Conservation (phyloP, 2,329 filamentous ascomycete species). For the Arthrobotrys sphaeroides region DNA sequence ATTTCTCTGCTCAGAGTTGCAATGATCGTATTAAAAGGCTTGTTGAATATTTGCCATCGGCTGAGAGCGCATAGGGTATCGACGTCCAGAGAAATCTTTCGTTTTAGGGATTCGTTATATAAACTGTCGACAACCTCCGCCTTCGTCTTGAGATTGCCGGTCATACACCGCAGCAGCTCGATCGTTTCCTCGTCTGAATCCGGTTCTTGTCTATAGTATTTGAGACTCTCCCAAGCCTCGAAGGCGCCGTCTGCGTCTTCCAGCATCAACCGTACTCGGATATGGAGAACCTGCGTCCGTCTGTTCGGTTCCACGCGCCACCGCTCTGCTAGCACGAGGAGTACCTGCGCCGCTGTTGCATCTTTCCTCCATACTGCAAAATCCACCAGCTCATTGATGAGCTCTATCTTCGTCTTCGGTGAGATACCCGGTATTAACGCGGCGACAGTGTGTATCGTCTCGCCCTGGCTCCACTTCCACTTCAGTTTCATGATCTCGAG, state of each 20-base stretch:
- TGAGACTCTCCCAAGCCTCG: slow-evolving; percentile 71
- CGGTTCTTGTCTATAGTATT: slow-evolving; percentile 40
- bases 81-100: slow-evolving; percentile 47
- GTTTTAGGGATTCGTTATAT: slow-evolving; percentile 54
- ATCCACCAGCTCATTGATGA: slow-evolving; percentile 79
- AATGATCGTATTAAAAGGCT: slow-evolving; percentile 55
- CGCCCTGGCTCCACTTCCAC: slow-evolving; percentile 46
- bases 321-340: slow-evolving; percentile 73
- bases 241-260: slow-evolving; percentile 77
- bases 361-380: slow-evolving; percentile 77
- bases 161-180: slow-evolving; percentile 54
- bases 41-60: slow-evolving; percentile 51
- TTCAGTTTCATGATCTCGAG: slow-evolving; percentile 45
- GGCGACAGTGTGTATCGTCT: slow-evolving; percentile 32
- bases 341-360: slow-evolving; percentile 76
- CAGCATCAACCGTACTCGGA: slow-evolving; percentile 78
- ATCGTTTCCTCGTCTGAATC: slow-evolving; percentile 51
- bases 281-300: slow-evolving; percentile 76
- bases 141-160: slow-evolving; percentile 27
- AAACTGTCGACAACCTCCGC: slow-evolving; percentile 44
- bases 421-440: slow-evolving; percentile 74
- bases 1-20: slow-evolving; percentile 54
- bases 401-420: slow-evolving; percentile 72
- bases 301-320: slow-evolving; percentile 74
- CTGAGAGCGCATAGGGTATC: slow-evolving; percentile 51